Evolutionary conservation across 1,284 basidiomycete genomes (phyloP).

Genomic region (Fomitopsis palustris): DNA sequence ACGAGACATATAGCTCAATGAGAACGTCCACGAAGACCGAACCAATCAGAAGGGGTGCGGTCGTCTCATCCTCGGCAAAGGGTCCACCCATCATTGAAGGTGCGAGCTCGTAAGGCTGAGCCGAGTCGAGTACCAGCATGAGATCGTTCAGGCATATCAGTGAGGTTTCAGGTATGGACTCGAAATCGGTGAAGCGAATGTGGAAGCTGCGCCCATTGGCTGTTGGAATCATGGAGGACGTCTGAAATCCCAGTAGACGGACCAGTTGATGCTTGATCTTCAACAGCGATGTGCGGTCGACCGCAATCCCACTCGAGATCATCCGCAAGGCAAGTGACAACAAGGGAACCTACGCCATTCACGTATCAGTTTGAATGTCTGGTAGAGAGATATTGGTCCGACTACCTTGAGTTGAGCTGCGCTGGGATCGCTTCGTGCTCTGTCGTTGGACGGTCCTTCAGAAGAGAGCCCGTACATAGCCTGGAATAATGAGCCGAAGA

Average conservation of each 20-base stretch:
- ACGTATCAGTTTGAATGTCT: background rate
- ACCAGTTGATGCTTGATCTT: conserved; percentile 62
- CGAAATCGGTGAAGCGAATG: conserved; percentile 48
- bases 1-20: conserved; percentile 44
- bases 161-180: conserved; percentile 37
- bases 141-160: conserved; percentile 58
- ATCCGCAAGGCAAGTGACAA: conserved; percentile 59
- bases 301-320: conserved; percentile 55
- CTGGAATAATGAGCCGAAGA: conserved; percentile 24
- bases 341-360: conserved; percentile 42
- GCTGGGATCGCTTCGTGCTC: conserved; percentile 39
- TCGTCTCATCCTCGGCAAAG: conserved; percentile 40
- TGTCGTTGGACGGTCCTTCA: conserved; percentile 7
- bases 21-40: conserved; percentile 59
- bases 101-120: conserved; percentile 42
- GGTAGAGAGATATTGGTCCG: background rate
- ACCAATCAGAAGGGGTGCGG: conserved; percentile 48
- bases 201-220: conserved; percentile 46
- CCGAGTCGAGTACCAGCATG: conserved; percentile 54
- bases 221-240: conserved; percentile 43
- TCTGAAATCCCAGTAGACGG: conserved; percentile 50
- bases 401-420: conserved; percentile 45
- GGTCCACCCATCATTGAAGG: conserved; percentile 47
- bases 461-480: conserved; percentile 46
- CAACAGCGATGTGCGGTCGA: conserved; percentile 49